A percentile compares a stretch with the other conserved stretches of the same genome.
Evolutionary conservation across 106 monocot species (phyloP).

Genomic region (Phalaenopsis equestris): DNA sequence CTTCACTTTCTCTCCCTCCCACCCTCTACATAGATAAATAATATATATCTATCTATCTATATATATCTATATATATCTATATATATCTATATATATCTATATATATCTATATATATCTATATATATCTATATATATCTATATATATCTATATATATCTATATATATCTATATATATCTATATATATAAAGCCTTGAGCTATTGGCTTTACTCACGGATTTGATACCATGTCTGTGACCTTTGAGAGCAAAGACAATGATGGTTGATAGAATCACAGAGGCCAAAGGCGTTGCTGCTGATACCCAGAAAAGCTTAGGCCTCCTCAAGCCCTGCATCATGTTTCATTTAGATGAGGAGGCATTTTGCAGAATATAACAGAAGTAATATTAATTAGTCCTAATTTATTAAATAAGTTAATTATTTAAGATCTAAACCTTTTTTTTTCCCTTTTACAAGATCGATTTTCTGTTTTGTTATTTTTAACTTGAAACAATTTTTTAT

Average conservation of each 20-base stretch:
- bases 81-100: not conserved
- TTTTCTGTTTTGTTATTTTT: too few relatives aligned
- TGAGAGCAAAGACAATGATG: constrained; percentile 50
- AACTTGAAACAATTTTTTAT: too few relatives aligned
- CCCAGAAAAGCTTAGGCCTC: constrained; percentile 84
- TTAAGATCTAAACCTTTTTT: too few relatives aligned
- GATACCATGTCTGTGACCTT: constrained; percentile 62
- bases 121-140: not conserved
- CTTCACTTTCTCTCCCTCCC: not conserved
- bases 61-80: too few relatives aligned
- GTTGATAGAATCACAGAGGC: constrained; percentile 77
- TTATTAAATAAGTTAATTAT: too few relatives aligned
- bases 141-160: too few relatives aligned
- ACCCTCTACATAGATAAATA: too few relatives aligned
- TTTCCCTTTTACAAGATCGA: too few relatives aligned
- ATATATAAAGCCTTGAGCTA: not conserved
- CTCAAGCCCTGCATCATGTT: constrained; percentile 43
- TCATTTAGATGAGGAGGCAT: not conserved
- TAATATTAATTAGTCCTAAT: not conserved
- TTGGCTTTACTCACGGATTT: constrained; percentile 44
- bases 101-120: too few relatives aligned
- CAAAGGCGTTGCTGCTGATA: constrained; percentile 80
- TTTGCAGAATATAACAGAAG: not conserved
- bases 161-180: too few relatives aligned
- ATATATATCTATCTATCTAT: too few relatives aligned